A percentile compares a stretch with the other conserved stretches of the same genome.
Conservation (phyloP, 371 early-diverging fungal genomes). For the Mycotypha africana region DNA sequence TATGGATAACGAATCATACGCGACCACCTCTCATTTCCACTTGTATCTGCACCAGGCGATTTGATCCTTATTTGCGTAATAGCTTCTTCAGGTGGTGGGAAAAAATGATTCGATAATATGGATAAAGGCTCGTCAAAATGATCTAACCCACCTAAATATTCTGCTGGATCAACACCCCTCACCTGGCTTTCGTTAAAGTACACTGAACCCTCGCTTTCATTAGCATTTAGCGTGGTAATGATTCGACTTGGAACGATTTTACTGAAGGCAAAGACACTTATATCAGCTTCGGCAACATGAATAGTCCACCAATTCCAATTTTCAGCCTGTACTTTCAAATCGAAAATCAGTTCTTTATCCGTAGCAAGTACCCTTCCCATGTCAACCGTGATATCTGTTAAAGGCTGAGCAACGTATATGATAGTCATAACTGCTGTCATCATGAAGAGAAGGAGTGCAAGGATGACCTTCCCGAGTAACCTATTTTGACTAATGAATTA, state of each 20-base stretch:
- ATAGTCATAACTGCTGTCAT: neutral
- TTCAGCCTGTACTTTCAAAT: constrained; percentile 48
- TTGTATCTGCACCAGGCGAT: constrained; percentile 56
- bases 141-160: constrained; percentile 52
- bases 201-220: too few relatives aligned
- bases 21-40: constrained; percentile 47
- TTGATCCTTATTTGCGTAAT: constrained; percentile 58
- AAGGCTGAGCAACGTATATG: constrained; percentile 24
- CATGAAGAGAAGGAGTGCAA: neutral
- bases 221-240: too few relatives aligned
- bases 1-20: constrained; percentile 56
- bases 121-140: constrained; percentile 55
- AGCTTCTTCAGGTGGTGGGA: constrained; percentile 15
- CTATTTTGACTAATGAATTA: neutral
- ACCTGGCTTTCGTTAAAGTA: too few relatives aligned
- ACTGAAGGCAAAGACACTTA: constrained; percentile 62
- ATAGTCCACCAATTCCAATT: constrained; percentile 60
- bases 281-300: constrained; percentile 48
- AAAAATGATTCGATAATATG: constrained; percentile 32
- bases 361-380: constrained; percentile 60
- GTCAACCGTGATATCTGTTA: constrained; percentile 41
- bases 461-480: neutral
- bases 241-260: constrained; percentile 26
- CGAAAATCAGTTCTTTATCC: constrained; percentile 64
- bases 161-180: constrained; percentile 49